Base-by-base conservation (phyloP, 169 alveolate genomes). In the Eimeria maxima region DNA sequence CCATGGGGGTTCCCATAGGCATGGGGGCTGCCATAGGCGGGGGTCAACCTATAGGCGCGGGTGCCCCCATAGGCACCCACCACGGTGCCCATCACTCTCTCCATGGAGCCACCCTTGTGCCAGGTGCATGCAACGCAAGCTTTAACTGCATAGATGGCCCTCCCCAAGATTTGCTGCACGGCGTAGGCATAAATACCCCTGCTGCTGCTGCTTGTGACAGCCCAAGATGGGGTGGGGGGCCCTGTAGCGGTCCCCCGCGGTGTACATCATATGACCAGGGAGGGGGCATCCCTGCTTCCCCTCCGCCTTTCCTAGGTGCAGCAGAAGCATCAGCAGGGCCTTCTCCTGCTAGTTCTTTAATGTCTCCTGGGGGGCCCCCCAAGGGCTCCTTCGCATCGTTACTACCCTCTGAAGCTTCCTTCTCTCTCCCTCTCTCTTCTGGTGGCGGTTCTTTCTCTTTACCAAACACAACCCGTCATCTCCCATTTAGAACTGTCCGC, bases 391-490 rank as follows among this genome's bases (percentile, higher is more conserved):
- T n/a, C 27, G 47, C 44, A 6, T 4, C 38, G 6, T 4, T 33
- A 4, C 63, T 55, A 18, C 27, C 87, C 60, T 29, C 50, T 8
- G 27, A 2, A 11, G 57, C 33, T 33, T 5, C 63, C n/a, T 74
- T 45, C 13, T 74, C 60, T 24, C 55, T 74, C 33, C 87, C 87
- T 11, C n/a, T 74, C 4, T 74, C 87, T 16, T 74, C 47, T 38
- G 87, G 87, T 10, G 87, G 87, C 29, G 87, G 87, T 60, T 74
- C 87, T 42, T 74, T 74, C 87, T 74, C 87, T 42, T 13, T 74
- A 8, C 87, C 87, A 4, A 33, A 74, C 10, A 33, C 87, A 13
- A 29, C 63, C 20, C 50, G 87, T n/a, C 20, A 42, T 38, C 20
- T 74, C 4, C 87, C 87, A 8, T 74, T 44, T 44, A 27, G 87